These are phyloP conservation scores for Penicillium salamii DNA, from an alignment of 495 filamentous ascomycete species.

Conservation along the genomic window DNA sequence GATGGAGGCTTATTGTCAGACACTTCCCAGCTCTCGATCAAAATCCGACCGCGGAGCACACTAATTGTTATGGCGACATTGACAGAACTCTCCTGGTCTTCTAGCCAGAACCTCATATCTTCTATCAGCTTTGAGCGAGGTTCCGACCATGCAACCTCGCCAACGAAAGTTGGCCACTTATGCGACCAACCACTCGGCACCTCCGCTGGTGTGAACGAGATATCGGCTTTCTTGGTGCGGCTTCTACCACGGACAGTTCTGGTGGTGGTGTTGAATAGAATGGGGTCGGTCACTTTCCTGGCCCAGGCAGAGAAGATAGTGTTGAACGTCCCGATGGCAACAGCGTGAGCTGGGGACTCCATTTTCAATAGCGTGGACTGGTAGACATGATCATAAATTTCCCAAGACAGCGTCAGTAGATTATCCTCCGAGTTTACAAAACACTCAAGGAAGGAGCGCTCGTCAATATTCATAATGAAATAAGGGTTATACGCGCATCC, in stretches of 20 bases:
- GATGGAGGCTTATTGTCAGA: neutral
- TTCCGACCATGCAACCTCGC: slow-evolving; percentile 10
- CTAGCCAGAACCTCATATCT: slow-evolving; percentile 9
- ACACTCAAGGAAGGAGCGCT: slow-evolving; percentile 10
- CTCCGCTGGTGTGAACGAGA: slow-evolving; percentile 4
- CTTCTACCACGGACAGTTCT: slow-evolving; percentile 1
- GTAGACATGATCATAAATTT: slow-evolving; percentile 8
- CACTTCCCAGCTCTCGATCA: neutral
- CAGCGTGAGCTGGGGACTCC: neutral
- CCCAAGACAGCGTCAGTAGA: slow-evolving; percentile 8
- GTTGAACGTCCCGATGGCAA: neutral
- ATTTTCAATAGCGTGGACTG: slow-evolving; percentile 3
- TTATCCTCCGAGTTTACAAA: slow-evolving; percentile 11
- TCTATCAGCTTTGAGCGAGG: slow-evolving; percentile 3
- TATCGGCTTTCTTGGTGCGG: slow-evolving; percentile 7
- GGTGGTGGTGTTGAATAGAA: neutral
- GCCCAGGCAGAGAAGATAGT: slow-evolving; percentile 9
- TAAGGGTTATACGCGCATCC: slow-evolving; percentile 5
- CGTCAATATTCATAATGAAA: slow-evolving; percentile 7
- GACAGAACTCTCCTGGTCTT: neutral
- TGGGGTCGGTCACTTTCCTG: neutral
- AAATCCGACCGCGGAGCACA: neutral
- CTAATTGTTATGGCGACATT: slow-evolving; percentile 9
- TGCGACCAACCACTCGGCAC: slow-evolving; percentile 1
- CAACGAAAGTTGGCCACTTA: slow-evolving; percentile 15